Base-by-base conservation (phyloP, 371 early-diverging fungal species). In the Rhizopus sp. region DNA sequence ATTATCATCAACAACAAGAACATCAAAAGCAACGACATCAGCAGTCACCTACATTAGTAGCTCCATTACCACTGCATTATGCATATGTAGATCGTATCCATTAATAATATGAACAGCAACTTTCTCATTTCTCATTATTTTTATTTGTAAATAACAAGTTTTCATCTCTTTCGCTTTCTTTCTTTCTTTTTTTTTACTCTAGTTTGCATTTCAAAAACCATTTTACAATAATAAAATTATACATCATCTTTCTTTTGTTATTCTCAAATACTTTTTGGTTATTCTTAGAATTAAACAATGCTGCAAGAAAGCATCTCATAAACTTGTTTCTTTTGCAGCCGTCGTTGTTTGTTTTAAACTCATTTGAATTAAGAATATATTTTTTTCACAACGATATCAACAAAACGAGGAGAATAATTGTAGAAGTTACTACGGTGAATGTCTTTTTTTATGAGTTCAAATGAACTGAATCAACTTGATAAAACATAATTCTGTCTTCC, bases 401-500 rank as follows among this genome's bases (percentile, higher is more conserved):
- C 29, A 53, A 41, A 23, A 23, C 0, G 23, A 23, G 23, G 23
- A 47, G 6, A 9, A 47, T 29, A 47, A 47, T 29, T n/a, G n/a
- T n/a, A n/a, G n/a, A n/a, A n/a, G n/a, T n/a, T n/a, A n/a, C n/a
- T n/a, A n/a, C n/a, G n/a, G n/a, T n/a, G n/a, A n/a, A n/a, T n/a
- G n/a, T 23, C 23, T 46, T 41, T 42, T n/a, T 32, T 32, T 16
- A 32, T 31, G 13, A 4, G 31, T 23, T 50, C 40, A 3, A 1
- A 32, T 53, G 55, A n/a, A 64, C 35, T 2, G 10, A 39, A 60
- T 60, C 60, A 0, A 60, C 60, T 8, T 60, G 41, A 30, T 55
- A 59, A 38, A 72, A 75, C 32, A 69, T 66, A 30, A 60, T 48
- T 2, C 63, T 53, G 15, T 52, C 59, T n/a, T 63, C 52, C n/a